Conservation (phyloP, 768 basidiomycete species). For the Fomitopsis pulvina region DNA sequence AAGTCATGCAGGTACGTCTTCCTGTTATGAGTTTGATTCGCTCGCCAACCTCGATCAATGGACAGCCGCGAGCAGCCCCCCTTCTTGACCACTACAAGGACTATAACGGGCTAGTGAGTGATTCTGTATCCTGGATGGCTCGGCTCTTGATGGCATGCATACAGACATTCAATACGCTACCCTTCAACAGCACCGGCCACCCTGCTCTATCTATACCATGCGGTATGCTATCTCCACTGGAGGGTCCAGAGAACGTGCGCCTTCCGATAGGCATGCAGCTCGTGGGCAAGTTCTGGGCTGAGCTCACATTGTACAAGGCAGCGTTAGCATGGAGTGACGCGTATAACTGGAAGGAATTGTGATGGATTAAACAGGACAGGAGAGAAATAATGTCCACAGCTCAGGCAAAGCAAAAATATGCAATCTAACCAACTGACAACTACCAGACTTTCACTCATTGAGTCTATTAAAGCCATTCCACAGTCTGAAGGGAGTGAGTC, state of each 20-base stretch:
- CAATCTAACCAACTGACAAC: not conserved
- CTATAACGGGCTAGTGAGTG: conserved; percentile 12
- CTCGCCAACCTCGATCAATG: not conserved
- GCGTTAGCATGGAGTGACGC: conserved; percentile 19
- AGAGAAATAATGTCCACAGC: no score
- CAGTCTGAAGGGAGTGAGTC: conserved; percentile 24
- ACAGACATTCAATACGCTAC: conserved; percentile 14
- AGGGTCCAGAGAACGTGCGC: conserved; percentile 27
- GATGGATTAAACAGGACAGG: not conserved
- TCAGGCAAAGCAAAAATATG: no score
- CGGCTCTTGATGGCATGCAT: not conserved
- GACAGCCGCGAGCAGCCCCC: conserved; percentile 20
- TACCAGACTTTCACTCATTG: not conserved
- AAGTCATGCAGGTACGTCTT: conserved; percentile 10
- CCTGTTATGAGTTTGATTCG: not conserved
- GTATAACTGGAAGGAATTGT: conserved; percentile 14
- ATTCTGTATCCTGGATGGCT: not conserved
- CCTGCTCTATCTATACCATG: conserved; percentile 37
- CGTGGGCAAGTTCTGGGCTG: conserved; percentile 24
- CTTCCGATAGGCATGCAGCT: conserved; percentile 41
- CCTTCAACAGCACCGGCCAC: conserved; percentile 32
- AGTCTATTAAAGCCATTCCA: conserved; percentile 35
- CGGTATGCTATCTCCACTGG: conserved; percentile 31
- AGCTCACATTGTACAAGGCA: conserved; percentile 18
- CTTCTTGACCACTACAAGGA: conserved; percentile 16